Conservation (phyloP, 495 filamentous ascomycete species). For the Penicillium dipodomyicola region DNA sequence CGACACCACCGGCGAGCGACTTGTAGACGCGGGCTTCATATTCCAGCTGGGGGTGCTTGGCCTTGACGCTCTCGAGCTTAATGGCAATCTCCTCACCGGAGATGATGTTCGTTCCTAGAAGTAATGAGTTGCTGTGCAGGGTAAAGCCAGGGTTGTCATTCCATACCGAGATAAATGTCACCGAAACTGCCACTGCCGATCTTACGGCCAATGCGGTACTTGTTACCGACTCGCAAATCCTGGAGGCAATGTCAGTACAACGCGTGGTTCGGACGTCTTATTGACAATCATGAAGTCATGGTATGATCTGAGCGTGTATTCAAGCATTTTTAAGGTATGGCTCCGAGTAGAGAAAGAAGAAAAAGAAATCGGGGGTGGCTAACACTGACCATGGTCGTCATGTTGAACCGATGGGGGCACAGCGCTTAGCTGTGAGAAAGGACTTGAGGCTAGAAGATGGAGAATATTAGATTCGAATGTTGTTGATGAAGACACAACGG, state of each 20-base stretch:
- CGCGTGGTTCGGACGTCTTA: not conserved
- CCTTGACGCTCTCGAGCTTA: constrained; percentile 99
- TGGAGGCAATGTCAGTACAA: constrained; percentile 38
- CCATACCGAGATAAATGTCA: constrained; percentile 93
- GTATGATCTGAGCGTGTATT: not conserved
- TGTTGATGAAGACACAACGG: constrained; percentile 8
- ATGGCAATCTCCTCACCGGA: constrained; percentile 99
- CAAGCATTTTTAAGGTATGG: not conserved
- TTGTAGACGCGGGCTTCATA: constrained; percentile 99
- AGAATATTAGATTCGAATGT: not conserved
- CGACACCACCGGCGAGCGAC: constrained; percentile 95
- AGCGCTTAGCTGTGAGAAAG: constrained; percentile 37
- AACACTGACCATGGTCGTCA: constrained; percentile 51
- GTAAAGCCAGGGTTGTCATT: not conserved
- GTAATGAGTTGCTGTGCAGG: constrained; percentile 2
- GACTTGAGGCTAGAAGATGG: constrained; percentile 8
- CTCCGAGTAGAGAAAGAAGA: not conserved
- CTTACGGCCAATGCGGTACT: constrained; percentile 99
- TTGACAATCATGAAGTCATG: too few relatives aligned
- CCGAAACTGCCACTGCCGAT: constrained; percentile 98
- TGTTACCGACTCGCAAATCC: constrained; percentile 99
- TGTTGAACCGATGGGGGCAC: constrained; percentile 39
- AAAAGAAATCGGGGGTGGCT: constrained; percentile 12
- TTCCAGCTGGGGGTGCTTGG: constrained; percentile 98
- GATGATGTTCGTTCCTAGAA: constrained; percentile 94